Percentiles rank a stretch among this genome's conserved stretches.
Evolutionary conservation across 148 eudicot genomes (phyloP).

Genomic region (Cornus florida): DNA sequence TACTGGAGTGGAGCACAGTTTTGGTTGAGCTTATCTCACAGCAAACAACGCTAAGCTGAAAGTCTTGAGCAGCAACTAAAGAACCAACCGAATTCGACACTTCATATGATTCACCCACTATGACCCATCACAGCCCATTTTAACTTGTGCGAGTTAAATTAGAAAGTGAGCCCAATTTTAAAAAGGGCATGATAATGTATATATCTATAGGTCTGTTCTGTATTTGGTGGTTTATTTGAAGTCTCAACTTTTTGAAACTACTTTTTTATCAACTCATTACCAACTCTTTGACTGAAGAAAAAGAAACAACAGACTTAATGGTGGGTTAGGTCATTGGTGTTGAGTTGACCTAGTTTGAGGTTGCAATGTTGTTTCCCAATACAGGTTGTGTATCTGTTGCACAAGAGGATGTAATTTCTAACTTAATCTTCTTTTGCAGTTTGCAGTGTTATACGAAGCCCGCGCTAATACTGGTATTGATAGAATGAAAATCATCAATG

Average conservation of each 20-base stretch:
- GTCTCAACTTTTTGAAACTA: neutral
- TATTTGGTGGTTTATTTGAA: neutral
- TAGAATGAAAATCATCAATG: slow-evolving; percentile 80
- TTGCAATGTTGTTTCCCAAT: neutral
- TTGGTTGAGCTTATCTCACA: neutral
- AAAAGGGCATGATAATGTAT: neutral
- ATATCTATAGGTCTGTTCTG: neutral
- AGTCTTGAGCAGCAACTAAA: neutral
- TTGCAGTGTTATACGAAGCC: slow-evolving; percentile 92
- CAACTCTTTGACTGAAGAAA: too few species aligned
- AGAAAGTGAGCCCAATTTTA: neutral
- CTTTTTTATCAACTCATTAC: neutral
- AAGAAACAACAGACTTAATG: neutral
- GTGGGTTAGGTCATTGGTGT: neutral
- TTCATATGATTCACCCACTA: neutral
- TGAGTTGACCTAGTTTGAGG: neutral
- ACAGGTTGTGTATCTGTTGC: neutral
- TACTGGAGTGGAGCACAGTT: neutral
- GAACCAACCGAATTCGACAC: neutral
- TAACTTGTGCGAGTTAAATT: neutral
- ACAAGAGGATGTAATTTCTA: neutral
- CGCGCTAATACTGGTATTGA: slow-evolving; percentile 94
- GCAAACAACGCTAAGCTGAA: neutral
- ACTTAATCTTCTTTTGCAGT: slow-evolving; percentile 41
- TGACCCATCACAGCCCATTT: neutral